Base-by-base conservation (phyloP, 495 filamentous ascomycete species). In the Choiromyces venosus region DNA sequence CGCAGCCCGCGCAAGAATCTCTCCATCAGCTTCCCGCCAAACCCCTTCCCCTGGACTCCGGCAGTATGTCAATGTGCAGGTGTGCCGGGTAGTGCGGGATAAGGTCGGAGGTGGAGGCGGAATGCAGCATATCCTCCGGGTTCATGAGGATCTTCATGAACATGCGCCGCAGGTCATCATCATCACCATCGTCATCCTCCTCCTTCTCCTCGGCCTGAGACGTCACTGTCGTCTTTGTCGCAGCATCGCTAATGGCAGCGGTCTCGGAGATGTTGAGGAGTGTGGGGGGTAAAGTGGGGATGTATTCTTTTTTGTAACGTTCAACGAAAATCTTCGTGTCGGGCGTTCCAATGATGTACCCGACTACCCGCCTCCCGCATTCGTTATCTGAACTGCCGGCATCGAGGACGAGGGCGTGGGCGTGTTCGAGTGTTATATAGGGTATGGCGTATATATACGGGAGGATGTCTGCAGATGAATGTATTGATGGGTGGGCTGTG, bases 371-470 rank as follows among this genome's bases (percentile, higher is more conserved):
- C 46, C 40, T 37, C 37, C 37, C 37, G 67, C 52, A 37, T 7
- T n/a, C 46, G 37, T 37, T 37, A 18, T 56, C 25, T 61, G 65
- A 67, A 65, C 72, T 61, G 66, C 75, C 69, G 70, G 65, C 52
- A 52, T 69, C 69, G 69, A 77, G 75, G 46, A 77, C 66, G 16
- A 69, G 66, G n/a, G 73, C 66, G 21, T n/a, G 68, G 37, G 40
- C 38, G 66, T 74, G 74, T 40, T 69, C 69, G 25, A 76, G 66
- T 16, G 36, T 72, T 36, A 77, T 35, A 29, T 77, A 77, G 40
- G 75, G 74, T 37, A 77, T 72, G 36, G 75, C 75, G 74, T 77
- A 77, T 69, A 77, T 76, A 42, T 77, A 67, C 16, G 74, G 74
- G 69, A 77, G 65, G 18, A 77, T 52, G 29, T 77, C 69, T 42